A percentile compares a stretch with the other conserved stretches of the same genome.
Conservation (phyloP, 2,329 filamentous ascomycete genomes). For the Colletotrichum godetiae region DNA sequence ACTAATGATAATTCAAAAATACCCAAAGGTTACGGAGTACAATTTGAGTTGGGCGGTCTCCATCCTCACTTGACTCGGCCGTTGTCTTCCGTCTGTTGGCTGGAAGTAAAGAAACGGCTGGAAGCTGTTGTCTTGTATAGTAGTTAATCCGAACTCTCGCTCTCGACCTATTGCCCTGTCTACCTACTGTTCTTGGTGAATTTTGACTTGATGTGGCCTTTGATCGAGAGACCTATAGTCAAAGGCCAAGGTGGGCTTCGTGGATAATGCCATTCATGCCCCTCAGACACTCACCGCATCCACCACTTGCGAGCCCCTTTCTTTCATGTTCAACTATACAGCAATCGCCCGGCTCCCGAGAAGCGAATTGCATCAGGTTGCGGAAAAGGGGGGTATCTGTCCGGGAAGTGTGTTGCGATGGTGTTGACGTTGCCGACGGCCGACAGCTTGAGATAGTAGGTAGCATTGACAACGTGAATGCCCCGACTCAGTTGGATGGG, state of each 20-base stretch:
- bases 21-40: not conserved
- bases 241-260: not conserved
- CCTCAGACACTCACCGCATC: not conserved
- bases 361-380: not conserved
- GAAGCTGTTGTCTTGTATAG: not conserved
- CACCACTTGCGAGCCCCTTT: not conserved
- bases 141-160: not conserved
- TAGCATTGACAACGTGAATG: not conserved
- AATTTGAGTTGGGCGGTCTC: not conserved
- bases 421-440: not conserved
- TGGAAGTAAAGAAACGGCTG: not conserved
- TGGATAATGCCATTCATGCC: not conserved
- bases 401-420: not conserved
- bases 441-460: not conserved
- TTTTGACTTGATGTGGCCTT: not conserved
- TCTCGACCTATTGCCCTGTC: not conserved
- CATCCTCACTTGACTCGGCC: not conserved
- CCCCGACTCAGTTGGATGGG: not conserved
- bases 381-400: not conserved
- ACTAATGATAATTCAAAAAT: not conserved
- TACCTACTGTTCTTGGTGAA: no score
- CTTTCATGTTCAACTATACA: not conserved
- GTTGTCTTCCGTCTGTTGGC: no score
- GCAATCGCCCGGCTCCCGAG: not conserved
- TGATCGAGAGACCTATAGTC: not conserved